A percentile compares a stretch with the other conserved stretches of the same genome.
Conservation (phyloP, 2,329 filamentous ascomycete genomes). For the Pseudogymnoascus sp. region DNA sequence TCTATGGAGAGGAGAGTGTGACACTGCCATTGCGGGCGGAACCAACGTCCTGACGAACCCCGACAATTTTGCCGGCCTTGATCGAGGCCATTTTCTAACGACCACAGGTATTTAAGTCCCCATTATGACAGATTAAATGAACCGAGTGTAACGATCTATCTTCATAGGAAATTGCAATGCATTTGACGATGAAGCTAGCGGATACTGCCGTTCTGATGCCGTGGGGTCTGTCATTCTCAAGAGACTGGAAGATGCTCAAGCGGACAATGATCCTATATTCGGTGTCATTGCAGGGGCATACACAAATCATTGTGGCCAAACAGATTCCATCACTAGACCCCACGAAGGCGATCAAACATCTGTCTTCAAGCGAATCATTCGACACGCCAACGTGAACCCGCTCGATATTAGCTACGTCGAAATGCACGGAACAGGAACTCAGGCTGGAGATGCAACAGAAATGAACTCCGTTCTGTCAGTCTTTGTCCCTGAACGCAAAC, state of each 20-base stretch:
- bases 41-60: constrained; percentile 18
- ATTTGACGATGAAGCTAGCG: constrained; percentile 37
- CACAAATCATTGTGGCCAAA: constrained; percentile 72
- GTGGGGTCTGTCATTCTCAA: constrained; percentile 38
- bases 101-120: constrained; percentile 70
- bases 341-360: constrained; percentile 65
- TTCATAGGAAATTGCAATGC: constrained; percentile 34
- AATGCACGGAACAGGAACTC: constrained; percentile 80
- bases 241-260: constrained; percentile 34
- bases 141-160: not conserved
- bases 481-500: constrained; percentile 28
- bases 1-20: constrained; percentile 13
- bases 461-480: constrained; percentile 38
- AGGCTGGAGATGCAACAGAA: constrained; percentile 71
- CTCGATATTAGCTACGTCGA: constrained; percentile 72
- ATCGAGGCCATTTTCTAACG: constrained; percentile 44
- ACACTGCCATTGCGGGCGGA: constrained; percentile 16
- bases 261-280: constrained; percentile 37
- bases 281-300: constrained; percentile 55
- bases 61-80: constrained; percentile 15
- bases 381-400: constrained; percentile 53
- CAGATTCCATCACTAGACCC: constrained; percentile 72
- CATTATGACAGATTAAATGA: constrained; percentile 28
- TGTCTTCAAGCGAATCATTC: constrained; percentile 60
- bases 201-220: constrained; percentile 41